These are phyloP conservation scores for Kuraishia molischiana DNA, from an alignment of 805 yeast genomes.

Conservation along the genomic window DNA sequence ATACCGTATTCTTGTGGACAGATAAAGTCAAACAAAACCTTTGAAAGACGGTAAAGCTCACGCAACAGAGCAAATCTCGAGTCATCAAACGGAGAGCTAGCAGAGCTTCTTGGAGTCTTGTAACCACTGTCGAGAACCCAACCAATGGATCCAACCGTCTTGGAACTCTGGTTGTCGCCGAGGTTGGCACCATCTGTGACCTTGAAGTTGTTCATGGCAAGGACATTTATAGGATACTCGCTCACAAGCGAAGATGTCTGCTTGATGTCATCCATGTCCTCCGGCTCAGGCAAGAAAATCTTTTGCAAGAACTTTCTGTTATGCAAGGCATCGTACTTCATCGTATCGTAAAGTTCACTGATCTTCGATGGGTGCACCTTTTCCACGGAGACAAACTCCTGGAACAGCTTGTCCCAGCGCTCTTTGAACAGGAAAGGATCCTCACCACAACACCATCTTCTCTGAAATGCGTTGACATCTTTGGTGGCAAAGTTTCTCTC, in stretches of 20 bases:
- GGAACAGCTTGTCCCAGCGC: conserved; percentile 94
- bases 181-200: conserved; percentile 32
- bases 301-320: conserved; percentile 81
- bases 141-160: conserved; percentile 59
- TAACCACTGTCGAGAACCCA: conserved; percentile 41
- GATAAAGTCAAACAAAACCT: conserved; percentile 90
- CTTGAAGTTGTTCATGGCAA: conserved; percentile 70
- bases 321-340: conserved; percentile 97
- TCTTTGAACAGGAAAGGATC: conserved; percentile 86
- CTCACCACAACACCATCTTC: conserved; percentile 94
- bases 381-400: conserved; percentile 85
- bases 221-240: conserved; percentile 62
- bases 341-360: conserved; percentile 92
- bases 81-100: conserved; percentile 57
- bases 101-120: conserved; percentile 15
- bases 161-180: conserved; percentile 7
- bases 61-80: conserved; percentile 71
- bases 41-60: conserved; percentile 82
- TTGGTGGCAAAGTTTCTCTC: conserved; percentile 63
- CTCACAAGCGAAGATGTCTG: conserved; percentile 50
- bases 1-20: conserved; percentile 99
- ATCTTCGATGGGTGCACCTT: conserved; percentile 97
- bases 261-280: conserved; percentile 29
- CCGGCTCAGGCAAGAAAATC: conserved; percentile 60
- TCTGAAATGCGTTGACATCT: conserved; percentile 60